These are phyloP conservation scores for Gigaspora rosea DNA, from an alignment of 192 early-diverging fungal species.

Conservation along the genomic window DNA sequence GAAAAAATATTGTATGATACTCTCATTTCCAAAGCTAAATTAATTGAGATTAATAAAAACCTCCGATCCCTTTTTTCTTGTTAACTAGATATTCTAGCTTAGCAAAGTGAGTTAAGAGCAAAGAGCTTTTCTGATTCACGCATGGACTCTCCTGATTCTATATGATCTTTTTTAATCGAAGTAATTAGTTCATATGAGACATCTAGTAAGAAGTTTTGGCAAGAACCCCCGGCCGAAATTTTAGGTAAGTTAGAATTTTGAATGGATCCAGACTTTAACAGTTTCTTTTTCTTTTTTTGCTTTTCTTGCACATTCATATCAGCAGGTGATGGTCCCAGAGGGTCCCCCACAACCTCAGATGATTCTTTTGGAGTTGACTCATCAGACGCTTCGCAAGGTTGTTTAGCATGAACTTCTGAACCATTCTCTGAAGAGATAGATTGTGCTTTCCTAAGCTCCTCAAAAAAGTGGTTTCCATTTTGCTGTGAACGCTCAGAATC, in stretches of 20 bases:
- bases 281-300: background rate
- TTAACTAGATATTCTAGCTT: too few species aligned
- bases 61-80: background rate
- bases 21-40: too few species aligned
- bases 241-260: background rate
- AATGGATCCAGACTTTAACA: background rate
- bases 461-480: background rate
- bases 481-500: background rate
- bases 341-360: background rate
- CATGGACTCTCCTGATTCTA: background rate
- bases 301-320: background rate
- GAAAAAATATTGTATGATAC: too few species aligned
- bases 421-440: background rate
- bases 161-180: slow-evolving; percentile 7
- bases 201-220: background rate
- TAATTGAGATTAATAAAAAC: too few species aligned
- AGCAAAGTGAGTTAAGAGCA: background rate
- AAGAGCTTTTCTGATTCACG: background rate
- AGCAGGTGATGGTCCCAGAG: background rate
- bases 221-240: background rate
- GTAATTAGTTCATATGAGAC: background rate
- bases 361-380: background rate
- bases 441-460: background rate
- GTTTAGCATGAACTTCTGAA: too few species aligned
- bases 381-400: too few species aligned